Conservation (phyloP, 768 basidiomycete species). For the Kwoniella newhampshirensis region DNA sequence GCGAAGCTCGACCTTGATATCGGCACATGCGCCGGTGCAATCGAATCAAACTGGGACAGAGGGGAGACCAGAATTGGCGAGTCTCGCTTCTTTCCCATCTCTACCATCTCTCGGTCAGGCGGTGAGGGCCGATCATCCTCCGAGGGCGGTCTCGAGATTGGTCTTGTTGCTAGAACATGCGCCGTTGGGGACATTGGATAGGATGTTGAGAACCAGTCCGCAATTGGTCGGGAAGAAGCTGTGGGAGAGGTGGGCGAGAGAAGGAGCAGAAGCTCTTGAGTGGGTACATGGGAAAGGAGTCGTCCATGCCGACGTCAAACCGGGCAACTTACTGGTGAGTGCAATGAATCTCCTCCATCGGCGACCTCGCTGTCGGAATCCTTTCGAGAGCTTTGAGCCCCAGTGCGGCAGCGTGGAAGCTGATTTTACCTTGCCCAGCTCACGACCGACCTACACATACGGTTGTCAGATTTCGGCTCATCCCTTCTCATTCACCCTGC, state of each 20-base stretch:
- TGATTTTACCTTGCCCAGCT: constrained; percentile 24
- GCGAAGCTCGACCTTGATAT: constrained; percentile 30
- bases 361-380: no score
- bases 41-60: not conserved
- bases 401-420: not conserved
- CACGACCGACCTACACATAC: constrained; percentile 45
- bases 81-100: constrained; percentile 32
- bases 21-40: constrained; percentile 13
- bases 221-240: constrained; percentile 35
- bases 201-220: constrained; percentile 43
- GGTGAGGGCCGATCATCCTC: constrained; percentile 8
- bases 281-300: constrained; percentile 54
- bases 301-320: constrained; percentile 57
- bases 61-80: not conserved
- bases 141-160: constrained; percentile 24
- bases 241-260: constrained; percentile 52
- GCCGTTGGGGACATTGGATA: constrained; percentile 45
- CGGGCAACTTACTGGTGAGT: constrained; percentile 53
- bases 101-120: constrained; percentile 29
- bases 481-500: constrained; percentile 52
- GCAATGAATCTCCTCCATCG: no score
- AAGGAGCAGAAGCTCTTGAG: constrained; percentile 48
- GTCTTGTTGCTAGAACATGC: constrained; percentile 49
- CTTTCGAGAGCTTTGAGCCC: not conserved
- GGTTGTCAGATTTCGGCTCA: constrained; percentile 56